A percentile compares a stretch with the other conserved stretches of the same genome.
These are phyloP conservation scores for Coffea humblotiana DNA, from an alignment of 305 asterid species.

Conservation along the genomic window DNA sequence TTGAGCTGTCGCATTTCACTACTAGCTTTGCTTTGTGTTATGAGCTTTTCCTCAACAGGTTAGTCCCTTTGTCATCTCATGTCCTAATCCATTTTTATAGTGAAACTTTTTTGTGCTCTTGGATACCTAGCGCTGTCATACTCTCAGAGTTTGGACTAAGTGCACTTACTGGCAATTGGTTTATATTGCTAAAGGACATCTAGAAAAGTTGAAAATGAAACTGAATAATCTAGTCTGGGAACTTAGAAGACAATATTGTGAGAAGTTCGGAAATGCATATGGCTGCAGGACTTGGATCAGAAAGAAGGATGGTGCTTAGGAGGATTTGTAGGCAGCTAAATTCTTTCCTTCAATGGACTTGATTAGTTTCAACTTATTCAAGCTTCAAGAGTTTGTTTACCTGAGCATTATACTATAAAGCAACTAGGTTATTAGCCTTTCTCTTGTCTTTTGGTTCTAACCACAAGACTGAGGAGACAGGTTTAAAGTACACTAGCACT, in stretches of 20 bases:
- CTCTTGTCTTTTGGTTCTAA: neutral
- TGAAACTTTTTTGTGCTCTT: neutral
- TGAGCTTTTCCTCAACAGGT: constrained; percentile 19
- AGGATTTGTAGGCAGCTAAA: neutral
- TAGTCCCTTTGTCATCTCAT: neutral
- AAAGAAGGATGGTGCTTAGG: too few species aligned
- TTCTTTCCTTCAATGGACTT: neutral
- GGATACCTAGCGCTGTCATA: neutral
- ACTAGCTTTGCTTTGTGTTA: neutral
- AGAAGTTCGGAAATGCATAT: too few species aligned
- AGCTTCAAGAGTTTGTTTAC: neutral
- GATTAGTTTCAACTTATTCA: neutral
- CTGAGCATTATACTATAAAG: neutral
- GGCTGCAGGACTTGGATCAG: too few species aligned
- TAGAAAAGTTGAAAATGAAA: too few species aligned
- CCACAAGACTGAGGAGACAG: neutral
- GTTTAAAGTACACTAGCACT: neutral
- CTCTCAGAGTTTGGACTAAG: neutral
- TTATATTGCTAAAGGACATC: neutral
- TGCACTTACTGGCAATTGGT: neutral
- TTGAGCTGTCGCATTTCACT: neutral
- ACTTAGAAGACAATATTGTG: neutral
- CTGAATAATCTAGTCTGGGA: neutral
- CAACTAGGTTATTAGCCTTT: neutral
- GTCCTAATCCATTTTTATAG: neutral